Evolutionary conservation across 805 yeast species (phyloP).

Genomic region (Ogataea neopini): DNA sequence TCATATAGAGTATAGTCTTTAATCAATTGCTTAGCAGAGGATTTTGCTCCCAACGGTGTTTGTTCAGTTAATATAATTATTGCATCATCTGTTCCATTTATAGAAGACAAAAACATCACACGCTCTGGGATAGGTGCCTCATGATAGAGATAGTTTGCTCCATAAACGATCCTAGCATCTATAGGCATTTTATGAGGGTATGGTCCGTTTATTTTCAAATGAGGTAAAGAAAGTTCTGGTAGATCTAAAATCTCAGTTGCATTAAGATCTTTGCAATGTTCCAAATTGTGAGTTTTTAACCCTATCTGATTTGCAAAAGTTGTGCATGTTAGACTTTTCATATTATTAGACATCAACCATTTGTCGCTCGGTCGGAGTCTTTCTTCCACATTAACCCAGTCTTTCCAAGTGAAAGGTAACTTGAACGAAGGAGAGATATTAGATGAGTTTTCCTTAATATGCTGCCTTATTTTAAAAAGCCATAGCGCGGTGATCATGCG

Average conservation of each 20-base stretch:
- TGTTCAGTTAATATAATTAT: slow-evolving; percentile 19
- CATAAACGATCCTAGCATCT: slow-evolving; percentile 36
- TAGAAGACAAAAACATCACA: slow-evolving; percentile 31
- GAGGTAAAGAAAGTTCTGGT: slow-evolving; percentile 25
- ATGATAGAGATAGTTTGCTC: slow-evolving; percentile 37
- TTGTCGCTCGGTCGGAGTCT: slow-evolving; percentile 24
- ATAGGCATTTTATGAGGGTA: slow-evolving; percentile 28
- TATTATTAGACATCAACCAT: slow-evolving; percentile 16
- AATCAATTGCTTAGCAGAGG: slow-evolving; percentile 11
- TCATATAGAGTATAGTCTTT: slow-evolving; percentile 13
- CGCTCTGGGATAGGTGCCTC: slow-evolving; percentile 36
- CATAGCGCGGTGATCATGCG: slow-evolving; percentile 22
- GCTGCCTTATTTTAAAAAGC: slow-evolving; percentile 17
- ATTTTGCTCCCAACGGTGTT: background rate
- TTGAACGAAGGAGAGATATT: slow-evolving; percentile 15
- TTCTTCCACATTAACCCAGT: slow-evolving; percentile 32
- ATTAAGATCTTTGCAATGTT: slow-evolving; percentile 15
- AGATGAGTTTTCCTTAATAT: slow-evolving; percentile 9
- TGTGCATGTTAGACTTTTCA: slow-evolving; percentile 16
- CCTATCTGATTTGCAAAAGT: slow-evolving; percentile 25
- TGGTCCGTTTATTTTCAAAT: slow-evolving; percentile 29
- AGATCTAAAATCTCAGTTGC: slow-evolving; percentile 8
- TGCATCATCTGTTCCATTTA: slow-evolving; percentile 15
- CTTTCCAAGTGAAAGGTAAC: slow-evolving; percentile 34
- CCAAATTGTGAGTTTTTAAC: slow-evolving; percentile 1